phyloP scores from a whole-genome alignment of 305 asterid genomes.

The Striga hermonthica region DNA sequence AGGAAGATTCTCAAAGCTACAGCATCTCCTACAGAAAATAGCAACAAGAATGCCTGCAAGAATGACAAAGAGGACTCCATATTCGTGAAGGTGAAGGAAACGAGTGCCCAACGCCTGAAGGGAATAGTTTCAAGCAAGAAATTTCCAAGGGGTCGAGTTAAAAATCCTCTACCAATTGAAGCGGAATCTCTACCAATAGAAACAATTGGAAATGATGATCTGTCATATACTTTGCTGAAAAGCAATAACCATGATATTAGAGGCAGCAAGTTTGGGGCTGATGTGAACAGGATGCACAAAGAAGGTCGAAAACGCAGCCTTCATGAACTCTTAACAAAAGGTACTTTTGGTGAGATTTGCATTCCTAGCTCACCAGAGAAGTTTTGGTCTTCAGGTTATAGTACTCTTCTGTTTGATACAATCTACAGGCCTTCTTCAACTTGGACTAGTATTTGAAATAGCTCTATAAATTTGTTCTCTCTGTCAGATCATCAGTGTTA shows the following conservation, averaged over 20 bases:
- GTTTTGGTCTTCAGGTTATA: background rate
- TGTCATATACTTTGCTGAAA: conserved; percentile 33
- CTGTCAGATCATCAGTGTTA: conserved; percentile 1
- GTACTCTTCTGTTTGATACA: conserved; percentile 12
- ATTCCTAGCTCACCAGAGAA: conserved; percentile 4
- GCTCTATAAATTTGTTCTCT: conserved; percentile 6
- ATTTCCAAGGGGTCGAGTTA: conserved; percentile 32
- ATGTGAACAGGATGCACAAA: conserved; percentile 38
- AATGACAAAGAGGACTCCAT: conserved; percentile 31
- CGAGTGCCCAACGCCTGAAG: conserved; percentile 30
- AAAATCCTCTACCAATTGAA: conserved; percentile 24
- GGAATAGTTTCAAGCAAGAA: conserved; percentile 27
- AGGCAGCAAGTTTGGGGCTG: conserved; percentile 30
- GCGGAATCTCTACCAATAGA: no score
- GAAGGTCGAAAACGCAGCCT: conserved; percentile 52
- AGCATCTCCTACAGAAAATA: conserved; percentile 26
- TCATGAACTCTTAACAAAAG: conserved; percentile 45
- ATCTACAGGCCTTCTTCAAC: conserved; percentile 2
- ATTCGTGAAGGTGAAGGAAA: conserved; percentile 35
- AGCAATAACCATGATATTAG: conserved; percentile 32
- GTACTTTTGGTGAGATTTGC: conserved; percentile 34
- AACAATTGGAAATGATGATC: conserved; percentile 34
- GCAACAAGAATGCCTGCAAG: conserved; percentile 30
- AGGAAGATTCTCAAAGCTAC: conserved; percentile 38
- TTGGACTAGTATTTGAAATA: conserved; percentile 14